Evolutionary conservation across 1,284 basidiomycete genomes (phyloP), one percentile per base, ranked within the genome.

Genomic region (Sporisorium reilianum): DNA sequence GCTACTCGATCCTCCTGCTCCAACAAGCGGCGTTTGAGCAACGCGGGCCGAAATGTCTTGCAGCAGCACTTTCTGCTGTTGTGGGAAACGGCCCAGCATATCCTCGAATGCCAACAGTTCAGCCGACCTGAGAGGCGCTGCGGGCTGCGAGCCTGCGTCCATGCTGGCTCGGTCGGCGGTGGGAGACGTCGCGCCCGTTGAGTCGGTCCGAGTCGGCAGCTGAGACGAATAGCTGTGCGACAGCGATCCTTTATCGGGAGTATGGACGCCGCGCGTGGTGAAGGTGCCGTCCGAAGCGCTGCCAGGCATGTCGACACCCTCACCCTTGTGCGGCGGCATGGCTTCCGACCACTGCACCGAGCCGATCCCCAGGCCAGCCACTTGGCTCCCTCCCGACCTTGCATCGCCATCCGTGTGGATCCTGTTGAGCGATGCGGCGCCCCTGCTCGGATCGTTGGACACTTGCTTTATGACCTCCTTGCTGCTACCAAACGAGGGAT

Each of bases 61-160:
- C 48, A 74, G 32, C 54, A 74, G 10, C 10, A 40, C 58, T 45
- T 69, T 74, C 56, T 74, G 61, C 48, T 65, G 61, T 26, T 68
- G 71, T 3, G 60, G 64, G 22, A 74, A 74, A 14, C 45, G 51
- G 26, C 71, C 71, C 42, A 74, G 51, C 71, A 74, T 68, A n/a
- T 60, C 65, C 48, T 65, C 65, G 26, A 74, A 61, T 3, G 71
- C 71, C 26, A 64, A 23, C 34, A 68, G 16, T 14, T 74, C 71
- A 2, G 65, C 52, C 16, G 64, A 61, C 36, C 69, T 68, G 30
- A 34, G 12, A 8, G 38, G 56, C n/a, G 46, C 51, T 26, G 49
- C 36, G 6, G 48, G 23, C 22, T 22, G 32, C 42, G 44, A 42
- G 28, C 26, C 45, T 25, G 50, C 22, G n/a, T 61, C 64, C 25